Base-by-base conservation (phyloP, 2,329 filamentous ascomycete species). In the Verticillium alfalfae region DNA sequence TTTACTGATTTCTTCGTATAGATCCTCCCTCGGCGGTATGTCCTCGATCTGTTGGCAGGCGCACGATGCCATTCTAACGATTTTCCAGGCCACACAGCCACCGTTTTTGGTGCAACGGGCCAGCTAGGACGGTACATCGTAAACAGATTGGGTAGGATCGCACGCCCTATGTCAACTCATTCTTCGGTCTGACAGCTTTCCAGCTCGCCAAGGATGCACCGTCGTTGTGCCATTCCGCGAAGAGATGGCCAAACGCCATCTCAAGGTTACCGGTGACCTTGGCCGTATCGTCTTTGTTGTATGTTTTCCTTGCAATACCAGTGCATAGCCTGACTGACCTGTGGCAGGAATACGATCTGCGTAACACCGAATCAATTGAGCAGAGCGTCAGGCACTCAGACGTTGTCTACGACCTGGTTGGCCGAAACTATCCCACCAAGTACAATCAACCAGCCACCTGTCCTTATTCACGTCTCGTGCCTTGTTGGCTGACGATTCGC, bases 111-210 rank as follows among this genome's bases (percentile, higher is more conserved):
- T 78, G 95, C 95, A 72, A 97, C 93, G 65, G 95, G 95, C 67
- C 94, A 96, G 76, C 81, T 99, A 61, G 95, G 95, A 73, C 88
- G 95, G 74, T 99, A 99, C 77, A 96, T 99, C 73, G 95, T 99
- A 73, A 97, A 97, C 80, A 87, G 92, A 76, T 84, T 99, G 73
- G 93, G 93, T 84, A 75, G 77, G 64, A 56, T 15, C 26, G 13
- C 8, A 18, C 5, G 12, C 26, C n/a, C 54, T 6, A 18, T 22
- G 34, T 4, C 26, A 52, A 34, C 12, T 4, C 13, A 58, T 52
- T 37, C 49, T 31, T 36, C 8, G 12, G 15, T n/a, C 16, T n/a
- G 56, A 37, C 34, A 45, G 34, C 49, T 60, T 63, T 59, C 61
- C 66, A 96, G 94, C 95, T 69, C 89, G 91, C 66, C 88, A 93